These are phyloP conservation scores for Ceriops decandra DNA, from an alignment of 345 rosid species.

Conservation along the genomic window DNA sequence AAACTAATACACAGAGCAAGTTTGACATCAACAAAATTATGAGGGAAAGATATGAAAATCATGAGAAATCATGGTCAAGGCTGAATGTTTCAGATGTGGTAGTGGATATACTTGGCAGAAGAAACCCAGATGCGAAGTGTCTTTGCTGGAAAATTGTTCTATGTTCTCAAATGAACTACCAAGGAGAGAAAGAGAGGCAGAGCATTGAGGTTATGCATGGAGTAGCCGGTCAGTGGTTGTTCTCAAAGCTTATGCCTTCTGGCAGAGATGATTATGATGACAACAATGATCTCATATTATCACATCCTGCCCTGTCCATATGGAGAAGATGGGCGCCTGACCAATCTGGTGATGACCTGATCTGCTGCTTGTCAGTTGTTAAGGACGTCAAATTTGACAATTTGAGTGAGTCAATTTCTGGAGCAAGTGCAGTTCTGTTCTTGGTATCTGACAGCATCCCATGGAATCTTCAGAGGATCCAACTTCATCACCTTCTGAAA, in stretches of 20 bases:
- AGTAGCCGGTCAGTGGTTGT: constrained; percentile 60
- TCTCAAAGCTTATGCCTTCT: constrained; percentile 70
- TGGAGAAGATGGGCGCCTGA: constrained; percentile 70
- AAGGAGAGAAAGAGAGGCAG: constrained; percentile 23
- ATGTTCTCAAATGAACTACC: constrained; percentile 41
- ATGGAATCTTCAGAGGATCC: constrained; percentile 54
- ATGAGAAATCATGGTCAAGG: constrained; percentile 69
- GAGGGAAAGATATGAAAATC: constrained; percentile 61
- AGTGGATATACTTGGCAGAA: constrained; percentile 40
- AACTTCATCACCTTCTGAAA: constrained; percentile 53
- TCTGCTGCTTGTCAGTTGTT: constrained; percentile 70
- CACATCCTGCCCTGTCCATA: constrained; percentile 62
- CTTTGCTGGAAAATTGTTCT: constrained; percentile 78
- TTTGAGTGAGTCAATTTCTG: constrained; percentile 38
- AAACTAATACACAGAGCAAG: constrained; percentile 31
- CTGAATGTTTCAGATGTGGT: constrained; percentile 77
- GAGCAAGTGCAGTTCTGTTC: constrained; percentile 80
- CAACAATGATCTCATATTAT: constrained; percentile 43
- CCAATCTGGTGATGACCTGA: constrained; percentile 37
- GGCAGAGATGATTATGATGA: constrained; percentile 26
- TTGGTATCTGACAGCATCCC: constrained; percentile 59
- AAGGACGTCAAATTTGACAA: constrained; percentile 40
- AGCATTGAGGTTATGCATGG: constrained; percentile 28
- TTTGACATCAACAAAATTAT: constrained; percentile 67
- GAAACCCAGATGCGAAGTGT: constrained; percentile 63